phyloP scores from a whole-genome alignment of 2,329 filamentous ascomycete genomes.

The Amauroascus verrucosus region DNA sequence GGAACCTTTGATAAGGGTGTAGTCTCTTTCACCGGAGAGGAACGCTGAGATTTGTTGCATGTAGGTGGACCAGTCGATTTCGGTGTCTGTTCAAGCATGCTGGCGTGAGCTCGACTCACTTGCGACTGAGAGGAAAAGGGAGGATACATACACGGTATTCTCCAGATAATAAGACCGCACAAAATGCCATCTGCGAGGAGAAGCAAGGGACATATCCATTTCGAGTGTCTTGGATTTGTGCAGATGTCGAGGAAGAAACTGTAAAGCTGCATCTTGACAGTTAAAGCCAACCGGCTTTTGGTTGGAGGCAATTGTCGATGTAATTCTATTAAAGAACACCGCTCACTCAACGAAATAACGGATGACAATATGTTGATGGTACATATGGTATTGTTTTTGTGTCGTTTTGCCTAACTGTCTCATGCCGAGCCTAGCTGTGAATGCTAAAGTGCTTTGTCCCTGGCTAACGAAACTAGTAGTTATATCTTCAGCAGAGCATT shows the following conservation, averaged over 20 bases:
- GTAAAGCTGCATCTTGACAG: conserved; percentile 17
- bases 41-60: conserved; percentile 86
- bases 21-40: conserved; percentile 75
- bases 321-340: neutral
- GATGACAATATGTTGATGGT: no score
- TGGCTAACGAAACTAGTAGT: neutral
- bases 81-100: conserved; percentile 57
- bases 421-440: no score
- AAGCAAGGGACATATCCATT: conserved; percentile 57
- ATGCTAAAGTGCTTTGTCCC: no score
- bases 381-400: no score
- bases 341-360: neutral
- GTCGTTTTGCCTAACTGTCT: no score
- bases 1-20: conserved; percentile 70
- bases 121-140: neutral
- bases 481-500: no score
- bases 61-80: conserved; percentile 96
- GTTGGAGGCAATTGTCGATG: neutral
- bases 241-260: conserved; percentile 33
- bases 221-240: conserved; percentile 46
- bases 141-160: conserved; percentile 61
- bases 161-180: conserved; percentile 65
- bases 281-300: neutral
- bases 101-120: neutral
- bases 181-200: conserved; percentile 61